These are phyloP conservation scores for Allomyces macrogynus DNA, from an alignment of 192 early-diverging fungal genomes.

Conservation along the genomic window DNA sequence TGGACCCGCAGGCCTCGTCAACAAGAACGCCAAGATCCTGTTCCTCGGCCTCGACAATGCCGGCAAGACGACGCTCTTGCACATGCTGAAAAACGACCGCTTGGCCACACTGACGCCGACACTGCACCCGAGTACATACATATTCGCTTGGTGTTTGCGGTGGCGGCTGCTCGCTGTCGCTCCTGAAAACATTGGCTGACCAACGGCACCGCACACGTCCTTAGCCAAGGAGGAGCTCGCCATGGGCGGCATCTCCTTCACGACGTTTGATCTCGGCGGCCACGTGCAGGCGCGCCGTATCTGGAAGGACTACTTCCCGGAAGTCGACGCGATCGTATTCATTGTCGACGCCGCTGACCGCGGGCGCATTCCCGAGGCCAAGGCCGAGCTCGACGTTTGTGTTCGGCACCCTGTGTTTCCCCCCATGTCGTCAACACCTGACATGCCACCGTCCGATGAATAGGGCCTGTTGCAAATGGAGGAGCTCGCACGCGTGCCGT, in stretches of 20 bases:
- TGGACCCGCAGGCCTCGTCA: constrained; percentile 57
- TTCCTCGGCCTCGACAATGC: constrained; percentile 98
- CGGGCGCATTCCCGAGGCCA: constrained; percentile 66
- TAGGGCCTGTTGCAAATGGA: constrained; percentile 81
- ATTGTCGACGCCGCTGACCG: constrained; percentile 82
- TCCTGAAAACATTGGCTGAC: neutral
- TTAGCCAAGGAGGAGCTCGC: constrained; percentile 90
- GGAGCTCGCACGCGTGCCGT: constrained; percentile 76
- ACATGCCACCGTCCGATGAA: neutral
- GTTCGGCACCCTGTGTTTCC: too few relatives aligned
- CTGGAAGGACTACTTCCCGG: constrained; percentile 98
- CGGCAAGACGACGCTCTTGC: constrained; percentile 93
- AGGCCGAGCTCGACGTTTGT: constrained; percentile 80
- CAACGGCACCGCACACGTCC: too few relatives aligned
- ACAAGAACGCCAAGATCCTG: constrained; percentile 97
- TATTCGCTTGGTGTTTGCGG: neutral
- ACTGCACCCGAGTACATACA: constrained; percentile 77
- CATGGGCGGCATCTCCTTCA: constrained; percentile 92
- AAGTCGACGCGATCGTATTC: constrained; percentile 95
- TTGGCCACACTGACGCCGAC: constrained; percentile 85
- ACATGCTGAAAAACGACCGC: constrained; percentile 99
- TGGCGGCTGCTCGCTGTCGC: constrained; percentile 1
- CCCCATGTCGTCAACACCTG: too few relatives aligned
- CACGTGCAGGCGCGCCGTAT: constrained; percentile 90
- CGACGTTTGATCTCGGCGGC: constrained; percentile 93